Conservation (phyloP, 352 stramenopile species). For the Albugo laibachii region DNA sequence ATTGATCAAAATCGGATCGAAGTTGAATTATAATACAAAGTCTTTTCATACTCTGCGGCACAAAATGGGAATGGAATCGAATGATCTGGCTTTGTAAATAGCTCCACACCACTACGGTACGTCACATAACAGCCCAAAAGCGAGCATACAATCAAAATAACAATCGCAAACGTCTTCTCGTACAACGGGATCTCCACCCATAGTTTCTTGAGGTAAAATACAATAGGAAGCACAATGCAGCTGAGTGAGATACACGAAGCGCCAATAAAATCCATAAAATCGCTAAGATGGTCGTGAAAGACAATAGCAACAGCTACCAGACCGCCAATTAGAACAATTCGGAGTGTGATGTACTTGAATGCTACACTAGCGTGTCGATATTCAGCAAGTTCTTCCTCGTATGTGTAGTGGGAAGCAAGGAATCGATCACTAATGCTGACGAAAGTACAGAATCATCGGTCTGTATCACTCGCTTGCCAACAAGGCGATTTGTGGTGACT, state of each 20-base stretch:
- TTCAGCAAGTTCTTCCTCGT: no score
- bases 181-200: constrained; percentile 8
- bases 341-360: constrained; percentile 11
- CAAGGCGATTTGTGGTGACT: no score
- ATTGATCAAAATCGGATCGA: no score
- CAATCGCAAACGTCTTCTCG: constrained; percentile 7
- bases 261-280: constrained; percentile 14
- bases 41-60: constrained; percentile 3
- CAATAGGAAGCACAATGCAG: constrained; percentile 14
- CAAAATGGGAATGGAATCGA: constrained; percentile 8
- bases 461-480: no score
- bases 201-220: constrained; percentile 13
- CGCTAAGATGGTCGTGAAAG: constrained; percentile 15
- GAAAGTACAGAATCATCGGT: no score
- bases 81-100: constrained; percentile 6
- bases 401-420: no score
- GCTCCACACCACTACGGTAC: constrained; percentile 8
- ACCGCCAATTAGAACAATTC: constrained; percentile 7
- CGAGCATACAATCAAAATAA: constrained; percentile 8
- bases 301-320: constrained; percentile 9
- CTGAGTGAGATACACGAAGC: constrained; percentile 13
- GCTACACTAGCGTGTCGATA: not conserved
- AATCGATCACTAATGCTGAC: no score
- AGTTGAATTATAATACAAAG: constrained; percentile 4
- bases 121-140: constrained; percentile 11